These are phyloP conservation scores for Breynia disticha DNA, from an alignment of 441 rosid genomes.

Conservation along the genomic window DNA sequence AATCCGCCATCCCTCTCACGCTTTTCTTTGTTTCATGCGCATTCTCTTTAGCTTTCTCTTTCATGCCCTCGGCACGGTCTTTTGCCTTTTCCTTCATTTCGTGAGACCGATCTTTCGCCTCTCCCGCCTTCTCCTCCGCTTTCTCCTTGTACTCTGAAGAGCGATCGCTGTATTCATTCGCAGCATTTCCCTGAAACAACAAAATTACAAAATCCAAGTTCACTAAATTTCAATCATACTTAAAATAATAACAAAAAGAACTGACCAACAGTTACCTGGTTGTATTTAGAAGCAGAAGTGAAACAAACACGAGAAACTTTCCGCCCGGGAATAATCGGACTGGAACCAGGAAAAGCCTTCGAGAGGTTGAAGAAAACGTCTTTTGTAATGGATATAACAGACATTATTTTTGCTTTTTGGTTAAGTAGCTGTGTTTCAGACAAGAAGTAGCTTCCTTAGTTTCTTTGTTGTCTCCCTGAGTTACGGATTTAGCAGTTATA, in stretches of 20 bases:
- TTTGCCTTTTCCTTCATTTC: slow-evolving; percentile 27
- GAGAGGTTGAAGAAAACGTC: slow-evolving; percentile 30
- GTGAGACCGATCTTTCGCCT: slow-evolving; percentile 5
- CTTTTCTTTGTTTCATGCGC: slow-evolving; percentile 16
- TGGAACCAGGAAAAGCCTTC: slow-evolving; percentile 31
- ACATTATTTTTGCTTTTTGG: slow-evolving; percentile 23
- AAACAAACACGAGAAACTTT: slow-evolving; percentile 45
- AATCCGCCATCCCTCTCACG: slow-evolving; percentile 12
- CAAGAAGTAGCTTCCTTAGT: no score
- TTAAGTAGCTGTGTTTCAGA: not conserved
- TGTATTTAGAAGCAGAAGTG: slow-evolving; percentile 37
- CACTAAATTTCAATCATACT: no score
- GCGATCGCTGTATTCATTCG: slow-evolving; percentile 23
- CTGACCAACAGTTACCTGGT: slow-evolving; percentile 23
- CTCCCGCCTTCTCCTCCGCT: slow-evolving; percentile 17
- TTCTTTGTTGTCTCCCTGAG: not conserved
- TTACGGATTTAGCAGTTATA: slow-evolving; percentile 12
- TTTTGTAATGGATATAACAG: slow-evolving; percentile 34
- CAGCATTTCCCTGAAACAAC: slow-evolving; percentile 32
- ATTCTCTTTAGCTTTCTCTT: slow-evolving; percentile 20
- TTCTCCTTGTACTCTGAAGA: slow-evolving; percentile 14
- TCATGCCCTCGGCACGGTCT: slow-evolving; percentile 19
- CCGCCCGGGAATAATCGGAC: slow-evolving; percentile 17
- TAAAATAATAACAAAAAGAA: no score
- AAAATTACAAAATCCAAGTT: no score